A percentile compares a stretch with the other conserved stretches of the same genome.
Conservation (phyloP, 2,329 filamentous ascomycete genomes). For the Lasiodiplodia gonubiensis region DNA sequence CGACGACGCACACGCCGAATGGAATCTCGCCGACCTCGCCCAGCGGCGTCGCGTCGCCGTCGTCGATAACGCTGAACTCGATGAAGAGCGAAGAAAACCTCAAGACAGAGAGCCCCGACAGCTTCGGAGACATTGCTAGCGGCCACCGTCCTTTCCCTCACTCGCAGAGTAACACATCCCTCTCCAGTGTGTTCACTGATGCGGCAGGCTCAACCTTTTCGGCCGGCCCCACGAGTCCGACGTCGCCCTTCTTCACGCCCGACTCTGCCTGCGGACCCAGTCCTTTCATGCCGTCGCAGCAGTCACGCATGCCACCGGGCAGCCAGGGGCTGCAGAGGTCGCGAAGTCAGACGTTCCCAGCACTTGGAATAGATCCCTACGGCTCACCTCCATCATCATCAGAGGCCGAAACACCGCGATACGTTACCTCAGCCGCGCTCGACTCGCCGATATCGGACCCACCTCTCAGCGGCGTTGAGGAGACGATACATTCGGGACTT, state of each 20-base stretch:
- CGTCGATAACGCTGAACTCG: conserved; percentile 67
- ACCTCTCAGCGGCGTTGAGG: conserved; percentile 49
- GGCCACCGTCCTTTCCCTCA: conserved; percentile 66
- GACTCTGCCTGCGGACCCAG: conserved; percentile 69
- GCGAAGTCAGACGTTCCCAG: conserved; percentile 85
- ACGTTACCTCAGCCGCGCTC: conserved; percentile 52
- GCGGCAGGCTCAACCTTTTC: conserved; percentile 71
- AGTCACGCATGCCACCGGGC: conserved; percentile 55
- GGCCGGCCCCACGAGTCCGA: conserved; percentile 73
- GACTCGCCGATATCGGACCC: conserved; percentile 51
- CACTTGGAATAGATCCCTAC: conserved; percentile 66
- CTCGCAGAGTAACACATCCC: conserved; percentile 69
- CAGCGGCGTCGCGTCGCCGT: conserved; percentile 67
- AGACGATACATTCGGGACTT: conserved; percentile 44
- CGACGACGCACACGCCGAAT: conserved; percentile 66
- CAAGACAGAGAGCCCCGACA: conserved; percentile 63
- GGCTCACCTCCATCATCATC: conserved; percentile 57
- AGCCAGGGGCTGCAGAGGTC: conserved; percentile 70
- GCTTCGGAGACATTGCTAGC: conserved; percentile 64
- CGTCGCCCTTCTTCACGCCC: conserved; percentile 78
- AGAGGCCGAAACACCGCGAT: conserved; percentile 63
- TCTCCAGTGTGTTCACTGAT: conserved; percentile 71
- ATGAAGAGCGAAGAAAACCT: conserved; percentile 71
- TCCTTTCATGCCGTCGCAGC: conserved; percentile 65
- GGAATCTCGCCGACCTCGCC: conserved; percentile 77